Evolutionary conservation across 345 rosid genomes (phyloP), one percentile per base, ranked within the genome.

Genomic region (Rhodamnia rubescens): DNA sequence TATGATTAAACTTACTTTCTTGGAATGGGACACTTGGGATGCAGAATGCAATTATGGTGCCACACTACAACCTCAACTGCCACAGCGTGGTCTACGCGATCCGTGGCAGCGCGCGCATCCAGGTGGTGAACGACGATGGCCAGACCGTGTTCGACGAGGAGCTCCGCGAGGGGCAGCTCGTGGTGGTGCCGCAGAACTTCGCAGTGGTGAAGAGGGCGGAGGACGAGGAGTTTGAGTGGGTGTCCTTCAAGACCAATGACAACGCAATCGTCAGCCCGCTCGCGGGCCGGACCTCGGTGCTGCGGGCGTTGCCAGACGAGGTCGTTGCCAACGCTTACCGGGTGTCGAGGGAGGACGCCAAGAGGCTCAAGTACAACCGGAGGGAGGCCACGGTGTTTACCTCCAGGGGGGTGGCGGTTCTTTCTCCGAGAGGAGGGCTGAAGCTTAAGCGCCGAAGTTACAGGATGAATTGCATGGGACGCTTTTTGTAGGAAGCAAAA

Each of bases 61-160:
- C 98, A 5, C 95, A 94, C 82, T 97, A 93, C 94, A 89, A 91
- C 84, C 29, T 86, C 84, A 93, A 94, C 83, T 95, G 97, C 7
- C 91, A 95, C 90, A 90, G 90, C 85, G 83, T 97, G n/a, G 36
- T 93, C 21, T 95, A 94, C 87, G 93, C 53, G 21, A 88, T 95
- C 56, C 88, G 90, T 0, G 98, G 98, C 1, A 84, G 87, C 8
- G 94, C 93, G 20, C 85, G 83, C 82, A 81, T 94, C 54, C 98
- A 97, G 85, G 88, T 95, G 7, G 94, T 91, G 61, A 90, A 93
- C 87, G 89, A 93, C 83, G 88, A 88, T 13, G 99, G 99, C 0
- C 61, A 88, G 24, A 21, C 86, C 0, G 94, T 95, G 86, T 95
- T 91, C 88, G 90, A 93, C 49, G 93, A 91, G 11, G 86, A 86